A percentile compares a stretch with the other conserved stretches of the same genome.
Evolutionary conservation across 2,329 filamentous ascomycete genomes (phyloP).

Genomic region (Neurospora sp.): DNA sequence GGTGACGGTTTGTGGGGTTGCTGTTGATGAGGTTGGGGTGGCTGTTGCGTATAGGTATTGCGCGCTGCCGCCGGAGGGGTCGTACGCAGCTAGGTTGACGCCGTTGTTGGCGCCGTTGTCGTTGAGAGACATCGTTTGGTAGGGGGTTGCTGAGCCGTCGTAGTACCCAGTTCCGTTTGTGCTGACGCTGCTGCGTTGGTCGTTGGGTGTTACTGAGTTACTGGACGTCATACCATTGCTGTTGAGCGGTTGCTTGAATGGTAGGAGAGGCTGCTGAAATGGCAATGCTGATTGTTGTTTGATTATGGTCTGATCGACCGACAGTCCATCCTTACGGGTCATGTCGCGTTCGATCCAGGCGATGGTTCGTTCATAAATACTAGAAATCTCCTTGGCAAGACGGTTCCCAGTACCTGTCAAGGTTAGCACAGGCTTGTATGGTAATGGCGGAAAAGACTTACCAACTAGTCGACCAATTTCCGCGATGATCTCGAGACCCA

Average conservation of each 20-base stretch:
- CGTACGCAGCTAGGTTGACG: conserved; percentile 1
- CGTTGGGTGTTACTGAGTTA: neutral
- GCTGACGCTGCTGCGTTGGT: conserved; percentile 7
- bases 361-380: conserved; percentile 31
- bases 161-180: conserved; percentile 15
- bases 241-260: conserved; percentile 4
- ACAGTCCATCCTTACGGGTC: conserved; percentile 22
- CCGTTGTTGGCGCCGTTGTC: conserved; percentile 9
- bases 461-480: conserved; percentile 58
- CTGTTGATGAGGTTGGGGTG: conserved; percentile 8
- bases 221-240: neutral
- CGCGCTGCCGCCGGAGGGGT: conserved; percentile 8
- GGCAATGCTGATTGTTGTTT: conserved; percentile 9
- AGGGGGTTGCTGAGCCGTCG: conserved; percentile 12
- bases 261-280: conserved; percentile 5
- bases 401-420: conserved; percentile 32
- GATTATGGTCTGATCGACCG: conserved; percentile 1
- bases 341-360: conserved; percentile 43
- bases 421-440: neutral
- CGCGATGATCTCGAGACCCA: conserved; percentile 58
- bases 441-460: conserved; percentile 27
- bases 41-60: conserved; percentile 16
- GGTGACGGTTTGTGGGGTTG: conserved; percentile 5
- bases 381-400: conserved; percentile 21
- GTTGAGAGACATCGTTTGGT: conserved; percentile 10